Evolutionary conservation across 2,329 filamentous ascomycete species (phyloP).

Genomic region (Exophiala lecanii-corni): DNA sequence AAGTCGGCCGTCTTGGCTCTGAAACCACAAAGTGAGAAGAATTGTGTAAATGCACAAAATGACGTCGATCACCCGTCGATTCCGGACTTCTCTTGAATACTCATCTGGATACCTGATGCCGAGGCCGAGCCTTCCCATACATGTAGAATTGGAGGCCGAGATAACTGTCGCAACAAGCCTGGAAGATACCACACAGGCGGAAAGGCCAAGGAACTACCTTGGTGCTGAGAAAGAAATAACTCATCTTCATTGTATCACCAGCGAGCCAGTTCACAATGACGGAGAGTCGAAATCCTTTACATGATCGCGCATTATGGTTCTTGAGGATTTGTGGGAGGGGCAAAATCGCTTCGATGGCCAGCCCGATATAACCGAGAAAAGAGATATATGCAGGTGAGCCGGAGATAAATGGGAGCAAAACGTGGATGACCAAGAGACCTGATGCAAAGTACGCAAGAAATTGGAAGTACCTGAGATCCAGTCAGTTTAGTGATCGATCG

Average conservation of each 20-base stretch:
- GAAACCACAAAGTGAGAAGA: no score
- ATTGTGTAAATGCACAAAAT: no score
- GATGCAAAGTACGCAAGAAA: conserved; percentile 17
- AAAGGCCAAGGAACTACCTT: conserved; percentile 45
- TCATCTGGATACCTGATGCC: conserved; percentile 15
- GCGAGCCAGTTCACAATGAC: conserved; percentile 46
- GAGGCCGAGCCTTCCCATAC: conserved; percentile 34
- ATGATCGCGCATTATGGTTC: conserved; percentile 45
- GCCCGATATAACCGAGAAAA: conserved; percentile 41
- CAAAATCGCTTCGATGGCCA: conserved; percentile 45
- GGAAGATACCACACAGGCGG: conserved; percentile 46
- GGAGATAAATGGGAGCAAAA: conserved; percentile 48
- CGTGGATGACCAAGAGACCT: conserved; percentile 49
- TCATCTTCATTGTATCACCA: conserved; percentile 49
- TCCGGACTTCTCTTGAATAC: conserved; percentile 12
- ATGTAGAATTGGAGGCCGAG: conserved; percentile 46
- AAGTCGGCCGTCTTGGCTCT: no score
- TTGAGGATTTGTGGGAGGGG: conserved; percentile 45
- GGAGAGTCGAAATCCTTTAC: conserved; percentile 46
- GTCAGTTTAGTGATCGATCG: no score
- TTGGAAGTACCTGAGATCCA: conserved; percentile 16
- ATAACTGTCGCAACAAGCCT: conserved; percentile 45
- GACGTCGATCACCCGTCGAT: conserved; percentile 13
- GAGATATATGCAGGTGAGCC: conserved; percentile 40
- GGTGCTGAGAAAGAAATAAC: conserved; percentile 44